Evolutionary conservation across 23 red algal genomes (phyloP), one percentile per base, ranked within the genome.

Genomic region (Chondrus crispus): DNA sequence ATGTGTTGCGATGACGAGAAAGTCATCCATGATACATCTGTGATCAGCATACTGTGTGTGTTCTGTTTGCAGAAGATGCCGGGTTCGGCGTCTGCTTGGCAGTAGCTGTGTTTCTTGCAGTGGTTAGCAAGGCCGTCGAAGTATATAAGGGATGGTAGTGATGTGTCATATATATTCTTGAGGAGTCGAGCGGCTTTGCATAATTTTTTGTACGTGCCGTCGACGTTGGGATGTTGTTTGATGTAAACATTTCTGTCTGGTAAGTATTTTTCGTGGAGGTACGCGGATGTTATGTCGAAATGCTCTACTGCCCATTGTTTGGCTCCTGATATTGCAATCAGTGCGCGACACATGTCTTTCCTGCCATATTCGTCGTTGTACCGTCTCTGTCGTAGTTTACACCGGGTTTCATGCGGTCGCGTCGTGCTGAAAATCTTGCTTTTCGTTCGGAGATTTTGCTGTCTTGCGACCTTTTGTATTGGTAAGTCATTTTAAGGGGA

Each of bases 271-370:
- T 68, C 81, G 57, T 85, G 81, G 20, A 62, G 49, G 9, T 69
- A 68, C 57, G 81, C 81, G 4, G 81, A n/a, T 40, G 16, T 64
- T 2, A 85, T 85, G 54, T 63, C 81, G 32, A 85, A 85, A 16
- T 85, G 81, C 45, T 64, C 54, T 28, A 85, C 7, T 42, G 8
- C 2, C 2, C 37, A 45, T 3, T 63, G 18, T 44, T 68, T 32
- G 32, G 13, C 29, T 4, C 54, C 55, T 6, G 54, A 22, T 2
- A 82, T 5, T 5, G 77, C 77, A 2, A 82, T 19, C 6, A 64
- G 58, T n/a, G 35, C 24, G 24, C 4, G 6, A 64, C 14, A 30
- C 24, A 30, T 8, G 58, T 64, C 35, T 64, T 64, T 64, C 35
- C 58, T n/a, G 58, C 58, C 16, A 64, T 64, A 32, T 64, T 30